Conservation (phyloP, 345 rosid species). For the Hypericum androsaemum region DNA sequence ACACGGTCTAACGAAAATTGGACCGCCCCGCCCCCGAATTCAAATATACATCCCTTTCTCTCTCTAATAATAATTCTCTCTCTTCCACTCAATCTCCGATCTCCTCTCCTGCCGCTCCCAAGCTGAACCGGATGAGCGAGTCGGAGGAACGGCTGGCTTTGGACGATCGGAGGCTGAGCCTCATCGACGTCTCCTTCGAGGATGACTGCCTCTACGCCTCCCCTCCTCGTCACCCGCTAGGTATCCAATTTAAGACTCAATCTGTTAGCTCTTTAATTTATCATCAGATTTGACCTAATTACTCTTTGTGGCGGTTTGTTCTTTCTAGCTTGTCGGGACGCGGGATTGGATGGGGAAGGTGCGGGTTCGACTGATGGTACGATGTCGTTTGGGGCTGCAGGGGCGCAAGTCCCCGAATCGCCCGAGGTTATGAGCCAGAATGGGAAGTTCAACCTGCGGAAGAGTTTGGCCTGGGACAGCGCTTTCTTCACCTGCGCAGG, state of each 20-base stretch:
- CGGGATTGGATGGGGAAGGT: no score
- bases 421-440: constrained; percentile 25
- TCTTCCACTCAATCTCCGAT: constrained; percentile 6
- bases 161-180: constrained; percentile 39
- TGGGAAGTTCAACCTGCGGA: constrained; percentile 57
- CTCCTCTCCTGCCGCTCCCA: background rate
- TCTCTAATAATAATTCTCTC: background rate
- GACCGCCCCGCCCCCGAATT: background rate
- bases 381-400: no score
- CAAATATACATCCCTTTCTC: background rate
- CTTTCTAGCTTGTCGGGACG: no score
- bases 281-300: no score
- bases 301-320: no score
- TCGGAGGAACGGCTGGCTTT: constrained; percentile 26
- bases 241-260: constrained; percentile 30
- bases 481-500: constrained; percentile 96
- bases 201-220: constrained; percentile 69
- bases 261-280: no score
- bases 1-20: no score
- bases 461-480: constrained; percentile 92
- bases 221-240: constrained; percentile 22
- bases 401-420: constrained; percentile 13
- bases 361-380: no score
- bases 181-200: constrained; percentile 73
- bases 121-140: constrained; percentile 68